A percentile compares a stretch with the other conserved stretches of the same genome.
phyloP scores from a whole-genome alignment of 169 alveolate genomes.

The Cryptosporidium xiaoi region DNA sequence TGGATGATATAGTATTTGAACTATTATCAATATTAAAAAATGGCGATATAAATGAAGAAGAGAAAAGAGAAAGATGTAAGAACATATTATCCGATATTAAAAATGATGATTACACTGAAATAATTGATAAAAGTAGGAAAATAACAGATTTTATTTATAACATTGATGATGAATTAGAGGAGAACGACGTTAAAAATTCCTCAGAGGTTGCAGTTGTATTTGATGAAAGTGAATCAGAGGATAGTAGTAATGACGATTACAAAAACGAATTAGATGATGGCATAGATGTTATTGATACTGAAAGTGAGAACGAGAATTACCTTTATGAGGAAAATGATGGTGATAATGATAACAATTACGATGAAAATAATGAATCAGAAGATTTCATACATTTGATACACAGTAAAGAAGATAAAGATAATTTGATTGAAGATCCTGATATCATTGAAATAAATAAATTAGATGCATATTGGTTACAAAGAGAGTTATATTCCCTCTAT shows the following conservation, averaged over 20 bases:
- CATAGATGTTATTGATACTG: conserved; percentile 48
- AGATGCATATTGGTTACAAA: conserved; percentile 96
- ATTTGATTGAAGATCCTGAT: conserved; percentile 43
- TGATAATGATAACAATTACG: conserved; percentile 50
- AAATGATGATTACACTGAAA: conserved; percentile 80
- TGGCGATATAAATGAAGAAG: conserved; percentile 85
- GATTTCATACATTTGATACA: conserved; percentile 79
- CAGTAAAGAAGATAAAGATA: conserved; percentile 31
- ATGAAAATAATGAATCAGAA: conserved; percentile 82
- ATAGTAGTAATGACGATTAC: conserved; percentile 30
- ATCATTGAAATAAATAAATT: conserved; percentile 82
- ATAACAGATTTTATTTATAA: conserved; percentile 83
- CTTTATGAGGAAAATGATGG: conserved; percentile 79
- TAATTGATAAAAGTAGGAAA: conserved; percentile 79
- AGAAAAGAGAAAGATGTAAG: conserved; percentile 83
- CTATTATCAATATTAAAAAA: conserved; percentile 89
- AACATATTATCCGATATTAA: conserved; percentile 80
- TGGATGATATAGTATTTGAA: conserved; percentile 94
- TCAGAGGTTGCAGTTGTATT: conserved; percentile 79
- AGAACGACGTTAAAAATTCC: conserved; percentile 74
- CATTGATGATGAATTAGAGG: conserved; percentile 81
- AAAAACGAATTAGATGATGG: conserved; percentile 66
- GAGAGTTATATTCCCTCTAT: conserved; percentile 88
- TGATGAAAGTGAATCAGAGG: conserved; percentile 71
- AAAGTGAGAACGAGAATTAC: conserved; percentile 44